Evolutionary conservation across 2,329 filamentous ascomycete species (phyloP).

Genomic region (Thielaviopsis ethacetica): DNA sequence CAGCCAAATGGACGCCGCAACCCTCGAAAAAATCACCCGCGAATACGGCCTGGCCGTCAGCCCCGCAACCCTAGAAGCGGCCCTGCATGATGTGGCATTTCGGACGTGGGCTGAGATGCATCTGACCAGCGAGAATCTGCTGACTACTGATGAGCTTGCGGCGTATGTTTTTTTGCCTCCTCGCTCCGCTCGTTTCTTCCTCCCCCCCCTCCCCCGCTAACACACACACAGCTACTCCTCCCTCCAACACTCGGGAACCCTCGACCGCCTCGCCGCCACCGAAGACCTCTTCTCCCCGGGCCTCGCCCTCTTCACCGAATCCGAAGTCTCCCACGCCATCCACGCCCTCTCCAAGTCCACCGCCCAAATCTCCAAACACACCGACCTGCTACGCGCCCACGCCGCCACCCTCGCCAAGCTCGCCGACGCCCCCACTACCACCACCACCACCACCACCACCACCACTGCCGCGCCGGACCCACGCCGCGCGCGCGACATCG

Average conservation of each 20-base stretch:
- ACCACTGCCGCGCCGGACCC: too few relatives aligned
- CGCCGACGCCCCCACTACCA: too few relatives aligned
- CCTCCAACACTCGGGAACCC: slow-evolving; percentile 31
- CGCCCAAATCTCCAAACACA: slow-evolving; percentile 46
- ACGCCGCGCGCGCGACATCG: background rate
- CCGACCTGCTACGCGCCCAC: slow-evolving; percentile 42
- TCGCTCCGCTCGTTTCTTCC: background rate
- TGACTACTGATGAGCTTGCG: slow-evolving; percentile 36
- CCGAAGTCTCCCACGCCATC: slow-evolving; percentile 44
- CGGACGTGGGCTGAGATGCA: slow-evolving; percentile 33
- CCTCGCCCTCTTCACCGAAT: slow-evolving; percentile 34
- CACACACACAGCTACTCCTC: slow-evolving; percentile 27
- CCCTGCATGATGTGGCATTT: slow-evolving; percentile 19
- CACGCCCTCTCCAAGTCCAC: slow-evolving; percentile 49
- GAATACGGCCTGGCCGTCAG: slow-evolving; percentile 21
- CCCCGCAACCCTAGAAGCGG: slow-evolving; percentile 20
- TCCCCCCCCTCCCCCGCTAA: background rate
- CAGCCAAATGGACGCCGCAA: slow-evolving; percentile 3
- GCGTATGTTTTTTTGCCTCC: slow-evolving; percentile 23
- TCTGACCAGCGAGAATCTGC: slow-evolving; percentile 32
- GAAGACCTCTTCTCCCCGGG: slow-evolving; percentile 28
- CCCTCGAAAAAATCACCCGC: slow-evolving; percentile 16
- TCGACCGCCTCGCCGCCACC: slow-evolving; percentile 27
- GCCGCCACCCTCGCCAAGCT: slow-evolving; percentile 41
- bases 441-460: too few relatives aligned